These are phyloP conservation scores for Dalbergia cochinchinensis DNA, from an alignment of 306 rosid species.

Conservation along the genomic window DNA sequence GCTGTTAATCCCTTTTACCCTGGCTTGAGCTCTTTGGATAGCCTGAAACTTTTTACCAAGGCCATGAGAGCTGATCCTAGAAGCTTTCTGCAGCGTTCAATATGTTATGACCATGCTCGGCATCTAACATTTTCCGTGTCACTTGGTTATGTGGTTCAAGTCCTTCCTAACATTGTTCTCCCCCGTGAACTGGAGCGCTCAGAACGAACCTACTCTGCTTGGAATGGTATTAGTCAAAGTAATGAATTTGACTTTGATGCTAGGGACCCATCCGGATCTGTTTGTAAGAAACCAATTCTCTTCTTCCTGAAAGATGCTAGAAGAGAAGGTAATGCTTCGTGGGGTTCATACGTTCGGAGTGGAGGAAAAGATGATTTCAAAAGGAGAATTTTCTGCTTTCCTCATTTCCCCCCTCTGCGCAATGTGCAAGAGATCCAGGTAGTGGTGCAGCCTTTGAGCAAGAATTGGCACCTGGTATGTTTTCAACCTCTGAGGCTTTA, in stretches of 20 bases:
- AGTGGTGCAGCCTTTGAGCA: constrained; percentile 61
- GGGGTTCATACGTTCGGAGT: constrained; percentile 64
- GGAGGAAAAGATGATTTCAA: constrained; percentile 67
- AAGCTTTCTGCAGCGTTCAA: constrained; percentile 77
- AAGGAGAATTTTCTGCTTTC: constrained; percentile 70
- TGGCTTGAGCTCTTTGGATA: constrained; percentile 66
- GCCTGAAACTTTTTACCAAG: constrained; percentile 72
- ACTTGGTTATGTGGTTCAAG: constrained; percentile 77
- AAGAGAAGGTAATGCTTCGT: constrained; percentile 60
- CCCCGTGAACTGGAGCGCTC: constrained; percentile 86
- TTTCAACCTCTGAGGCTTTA: constrained; percentile 35
- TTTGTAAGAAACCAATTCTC: constrained; percentile 70
- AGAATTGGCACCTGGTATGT: constrained; percentile 81
- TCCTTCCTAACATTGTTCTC: constrained; percentile 60
- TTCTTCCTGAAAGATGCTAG: constrained; percentile 69
- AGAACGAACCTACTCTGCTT: constrained; percentile 80
- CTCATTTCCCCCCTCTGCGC: constrained; percentile 56
- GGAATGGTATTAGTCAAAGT: constrained; percentile 68
- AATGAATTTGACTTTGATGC: constrained; percentile 79
- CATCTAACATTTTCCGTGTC: constrained; percentile 70
- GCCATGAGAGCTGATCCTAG: constrained; percentile 71
- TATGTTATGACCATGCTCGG: constrained; percentile 65
- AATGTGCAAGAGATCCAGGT: constrained; percentile 60
- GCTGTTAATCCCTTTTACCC: constrained; percentile 79
- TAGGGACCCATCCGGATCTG: constrained; percentile 68